phyloP scores from a whole-genome alignment of 192 early-diverging fungal genomes.

The Coemansia sp. region DNA sequence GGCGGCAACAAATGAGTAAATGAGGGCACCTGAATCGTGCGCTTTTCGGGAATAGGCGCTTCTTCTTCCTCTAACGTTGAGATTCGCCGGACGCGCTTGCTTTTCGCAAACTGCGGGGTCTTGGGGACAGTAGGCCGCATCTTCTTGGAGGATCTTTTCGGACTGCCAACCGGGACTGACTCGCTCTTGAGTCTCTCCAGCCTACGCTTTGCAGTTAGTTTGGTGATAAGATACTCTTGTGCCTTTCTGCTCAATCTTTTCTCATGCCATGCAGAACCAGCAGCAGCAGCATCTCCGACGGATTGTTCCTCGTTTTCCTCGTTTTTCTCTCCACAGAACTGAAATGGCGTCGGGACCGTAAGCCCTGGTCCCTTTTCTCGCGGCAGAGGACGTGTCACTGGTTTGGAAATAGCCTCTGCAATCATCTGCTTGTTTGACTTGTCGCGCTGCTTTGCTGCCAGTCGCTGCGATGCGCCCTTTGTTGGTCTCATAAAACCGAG shows the following conservation, averaged over 20 bases:
- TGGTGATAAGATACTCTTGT: conserved; percentile 17
- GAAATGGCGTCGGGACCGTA: conserved; percentile 46
- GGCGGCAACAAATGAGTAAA: conserved; percentile 19
- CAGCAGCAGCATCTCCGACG: neutral
- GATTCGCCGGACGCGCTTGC: conserved; percentile 33
- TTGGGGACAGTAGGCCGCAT: conserved; percentile 32
- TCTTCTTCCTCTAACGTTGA: conserved; percentile 1
- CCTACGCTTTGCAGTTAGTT: conserved; percentile 26
- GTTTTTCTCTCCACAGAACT: conserved; percentile 23
- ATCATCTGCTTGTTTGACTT: conserved; percentile 33
- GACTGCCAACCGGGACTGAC: neutral
- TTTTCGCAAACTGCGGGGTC: conserved; percentile 50
- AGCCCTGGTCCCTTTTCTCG: conserved; percentile 9
- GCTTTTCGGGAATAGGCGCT: conserved; percentile 3
- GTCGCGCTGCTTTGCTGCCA: conserved; percentile 41
- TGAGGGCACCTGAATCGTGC: neutral
- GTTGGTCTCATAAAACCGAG: conserved; percentile 49
- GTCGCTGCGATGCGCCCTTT: conserved; percentile 32
- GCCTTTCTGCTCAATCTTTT: conserved; percentile 23
- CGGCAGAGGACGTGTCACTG: conserved; percentile 25
- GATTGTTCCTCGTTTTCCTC: neutral
- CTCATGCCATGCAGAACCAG: neutral
- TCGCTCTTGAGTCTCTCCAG: neutral
- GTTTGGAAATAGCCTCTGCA: conserved; percentile 30
- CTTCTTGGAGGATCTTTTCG: conserved; percentile 12